Conservation (phyloP, 805 yeast genomes). For the Barnettozyma siamensis region DNA sequence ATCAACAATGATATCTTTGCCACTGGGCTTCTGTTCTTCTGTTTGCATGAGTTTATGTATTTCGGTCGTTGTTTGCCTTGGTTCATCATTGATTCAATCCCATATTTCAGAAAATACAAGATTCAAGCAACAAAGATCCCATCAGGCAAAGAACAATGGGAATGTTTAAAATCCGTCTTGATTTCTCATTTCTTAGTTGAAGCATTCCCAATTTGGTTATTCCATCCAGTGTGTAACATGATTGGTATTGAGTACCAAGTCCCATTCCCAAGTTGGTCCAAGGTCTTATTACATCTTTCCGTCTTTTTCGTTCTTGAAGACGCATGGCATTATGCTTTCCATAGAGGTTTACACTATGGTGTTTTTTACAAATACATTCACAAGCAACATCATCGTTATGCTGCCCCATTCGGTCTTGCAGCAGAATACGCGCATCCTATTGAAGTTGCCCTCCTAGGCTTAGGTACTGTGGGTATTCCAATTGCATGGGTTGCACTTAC, state of each 20-base stretch:
- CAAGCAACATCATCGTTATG: conserved; percentile 94
- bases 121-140: conserved; percentile 84
- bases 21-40: conserved; percentile 78
- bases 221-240: conserved; percentile 82
- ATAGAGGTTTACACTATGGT: conserved; percentile 81
- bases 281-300: conserved; percentile 60
- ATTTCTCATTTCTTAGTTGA: conserved; percentile 85
- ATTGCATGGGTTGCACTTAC: conserved; percentile 72
- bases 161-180: conserved; percentile 78
- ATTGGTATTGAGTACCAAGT: conserved; percentile 71
- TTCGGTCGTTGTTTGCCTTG: conserved; percentile 91
- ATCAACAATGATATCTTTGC: conserved; percentile 84
- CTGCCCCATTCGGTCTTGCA: conserved; percentile 94
- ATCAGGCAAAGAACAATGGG: conserved; percentile 78
- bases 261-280: conserved; percentile 69
- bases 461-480: conserved; percentile 95
- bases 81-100: conserved; percentile 78
- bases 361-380: conserved; percentile 85
- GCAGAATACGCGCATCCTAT: conserved; percentile 98
- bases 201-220: conserved; percentile 92
- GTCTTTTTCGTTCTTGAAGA: conserved; percentile 83
- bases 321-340: conserved; percentile 94
- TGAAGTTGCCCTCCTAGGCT: conserved; percentile 83
- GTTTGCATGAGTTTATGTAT: conserved; percentile 78
- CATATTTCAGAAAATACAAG: conserved; percentile 79